Evolutionary conservation across 106 monocot genomes (phyloP), one percentile per base, ranked within the genome.

Genomic region (Iris macrosiphon): DNA sequence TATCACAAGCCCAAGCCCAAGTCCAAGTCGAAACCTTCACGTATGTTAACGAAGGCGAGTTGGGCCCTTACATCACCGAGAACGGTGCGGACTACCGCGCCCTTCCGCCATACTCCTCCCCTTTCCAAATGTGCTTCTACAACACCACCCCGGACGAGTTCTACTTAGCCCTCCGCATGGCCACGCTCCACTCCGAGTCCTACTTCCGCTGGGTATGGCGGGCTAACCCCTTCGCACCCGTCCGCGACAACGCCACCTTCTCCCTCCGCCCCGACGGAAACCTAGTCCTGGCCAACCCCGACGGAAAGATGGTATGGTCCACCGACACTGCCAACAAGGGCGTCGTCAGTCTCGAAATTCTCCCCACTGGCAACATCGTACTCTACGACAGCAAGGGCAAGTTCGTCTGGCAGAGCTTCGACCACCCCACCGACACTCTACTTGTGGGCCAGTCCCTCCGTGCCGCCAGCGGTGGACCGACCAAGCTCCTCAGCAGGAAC

Each of bases 1-100:
- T 48, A n/a, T 31, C 41, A n/a, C 16, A 38, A 5, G 19, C 49
- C 27, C 2, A 32, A 14, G 63, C 69, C 15, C 26, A 53, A 34
- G 64, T 72, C 7, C 72, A 75, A 7, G 23, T 54, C 3, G 18
- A 79, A 24, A 72, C 72, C 47, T 83, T 83, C 76, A 73, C 57
- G 55, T 80, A 73, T 52, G 72, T 71, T 31, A 89, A 89, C 65
- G 44, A 83, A 24, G 83, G 83, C 16, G 88, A 83, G 40, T 84
- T 89, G 42, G 83, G 83, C 14, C 70, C 66, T 6, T 89, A 47
- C 70, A 61, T 79, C 52, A 71, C 79, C 38, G 88, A 83, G 49
- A 83, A 88, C 67, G 79, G 19, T 32, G 88, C 83, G 61, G 54
- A 35, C 49, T 83, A 88, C 70, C 79, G 88, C 37, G 10, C 61